Base-by-base conservation (phyloP, 2,329 filamentous ascomycete genomes). In the Pezizomycotina sp. region DNA sequence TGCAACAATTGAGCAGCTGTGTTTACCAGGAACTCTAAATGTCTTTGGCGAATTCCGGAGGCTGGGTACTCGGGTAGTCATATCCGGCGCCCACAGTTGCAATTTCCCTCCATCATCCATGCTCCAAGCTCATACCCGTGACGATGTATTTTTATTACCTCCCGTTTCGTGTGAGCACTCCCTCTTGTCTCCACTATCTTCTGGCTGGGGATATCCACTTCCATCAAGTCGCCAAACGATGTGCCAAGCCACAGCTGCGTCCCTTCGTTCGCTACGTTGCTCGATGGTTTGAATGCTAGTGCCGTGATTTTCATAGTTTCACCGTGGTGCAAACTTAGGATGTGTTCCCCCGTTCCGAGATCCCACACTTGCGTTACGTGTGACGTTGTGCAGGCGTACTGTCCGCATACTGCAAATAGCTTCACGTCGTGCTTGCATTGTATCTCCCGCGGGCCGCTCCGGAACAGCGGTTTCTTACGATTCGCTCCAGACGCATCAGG, bases 71-170 rank as follows among this genome's bases (percentile, higher is more conserved):
- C 77, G 75, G 4, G 69, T 69, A 28, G 59, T 59, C n/a, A 71
- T 65, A 50, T 83, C 79, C 3, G 84, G 75, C 1, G 71, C 74
- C 89, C 89, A 98, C 4, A 95, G 69, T 47, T 82, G 74, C 9
- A 98, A 61, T 28, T 77, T 79, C 7, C 89, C 89, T 29, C 77
- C 73, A 46, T 93, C 84, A 54, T 95, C 89, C 30, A 98, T 57
- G 0, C 84, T 84, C 89, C 89, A 98, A 98, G 70, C 52, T 93
- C 80, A 48, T 82, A 81, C 45, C 72, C 76, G 55, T 91, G 77
- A 24, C 89, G 73, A 53, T 81, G 77, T 26, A 98, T 92, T 50
- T 74, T 81, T 46, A 80, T 69, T 32, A 98, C 69, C 48, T 92
- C 80, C 43, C 73, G 68, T 26, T 80, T 72, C 5, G 74, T 71